A percentile compares a stretch with the other conserved stretches of the same genome.
phyloP scores from a whole-genome alignment of 495 filamentous ascomycete species.

The Daldinia concentrica region DNA sequence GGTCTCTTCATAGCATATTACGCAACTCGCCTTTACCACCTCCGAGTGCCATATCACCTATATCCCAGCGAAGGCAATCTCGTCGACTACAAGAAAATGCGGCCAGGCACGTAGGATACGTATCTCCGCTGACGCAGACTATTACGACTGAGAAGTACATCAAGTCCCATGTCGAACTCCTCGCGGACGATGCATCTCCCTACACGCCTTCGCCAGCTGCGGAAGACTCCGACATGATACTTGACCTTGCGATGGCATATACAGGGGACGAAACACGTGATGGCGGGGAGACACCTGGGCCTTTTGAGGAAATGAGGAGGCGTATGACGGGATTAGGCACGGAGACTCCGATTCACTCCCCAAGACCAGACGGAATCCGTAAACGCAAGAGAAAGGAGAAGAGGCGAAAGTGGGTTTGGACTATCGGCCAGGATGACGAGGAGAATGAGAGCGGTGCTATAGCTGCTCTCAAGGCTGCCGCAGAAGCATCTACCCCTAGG shows the following conservation, averaged over 20 bases:
- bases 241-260: conserved; percentile 61
- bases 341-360: conserved; percentile 49
- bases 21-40: conserved; percentile 76
- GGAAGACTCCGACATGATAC: conserved; percentile 46
- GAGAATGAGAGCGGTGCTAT: conserved; percentile 53
- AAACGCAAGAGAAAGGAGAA: conserved; percentile 60
- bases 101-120: conserved; percentile 61
- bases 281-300: conserved; percentile 64
- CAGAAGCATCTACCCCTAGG: conserved; percentile 21
- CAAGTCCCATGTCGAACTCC: conserved; percentile 65
- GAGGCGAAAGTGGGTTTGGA: conserved; percentile 64
- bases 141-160: conserved; percentile 65
- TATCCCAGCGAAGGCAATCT: conserved; percentile 58
- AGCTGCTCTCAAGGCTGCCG: conserved; percentile 43
- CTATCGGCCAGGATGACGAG: conserved; percentile 58
- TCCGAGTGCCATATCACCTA: conserved; percentile 53
- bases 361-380: conserved; percentile 52
- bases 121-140: conserved; percentile 62
- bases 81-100: conserved; percentile 59
- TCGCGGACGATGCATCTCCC: conserved; percentile 60
- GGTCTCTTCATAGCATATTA: conserved; percentile 75
- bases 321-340: conserved; percentile 57
- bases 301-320: conserved; percentile 66
- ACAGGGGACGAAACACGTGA: conserved; percentile 59
- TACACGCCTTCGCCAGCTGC: conserved; percentile 51